These are phyloP conservation scores for Ligustrum vulgare DNA, from an alignment of 257 asterid genomes.

Conservation along the genomic window DNA sequence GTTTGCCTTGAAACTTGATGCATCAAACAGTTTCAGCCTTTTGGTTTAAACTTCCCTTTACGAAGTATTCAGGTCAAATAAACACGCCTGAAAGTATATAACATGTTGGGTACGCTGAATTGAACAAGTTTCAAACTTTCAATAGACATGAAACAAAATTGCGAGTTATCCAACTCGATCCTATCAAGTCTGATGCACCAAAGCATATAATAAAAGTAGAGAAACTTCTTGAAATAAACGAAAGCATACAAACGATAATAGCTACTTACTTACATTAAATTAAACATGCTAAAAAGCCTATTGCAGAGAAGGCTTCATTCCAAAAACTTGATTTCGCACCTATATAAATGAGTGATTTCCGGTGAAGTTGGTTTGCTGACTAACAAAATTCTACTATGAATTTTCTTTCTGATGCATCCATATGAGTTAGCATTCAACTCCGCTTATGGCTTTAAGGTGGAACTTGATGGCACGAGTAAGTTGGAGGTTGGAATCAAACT, in stretches of 20 bases:
- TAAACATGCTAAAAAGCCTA: constrained; percentile 22
- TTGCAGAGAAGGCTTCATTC: constrained; percentile 13
- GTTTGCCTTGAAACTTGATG: too few species aligned
- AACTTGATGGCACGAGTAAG: constrained; percentile 28
- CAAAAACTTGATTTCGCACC: constrained; percentile 15
- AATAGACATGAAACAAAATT: too few species aligned
- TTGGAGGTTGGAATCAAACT: constrained; percentile 2
- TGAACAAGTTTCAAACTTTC: too few species aligned
- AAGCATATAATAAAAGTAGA: neutral
- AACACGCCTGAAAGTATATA: too few species aligned
- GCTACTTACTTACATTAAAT: constrained; percentile 11
- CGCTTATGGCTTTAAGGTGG: constrained; percentile 22
- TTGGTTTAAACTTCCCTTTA: too few species aligned
- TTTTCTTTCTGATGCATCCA: neutral
- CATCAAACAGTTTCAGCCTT: too few species aligned
- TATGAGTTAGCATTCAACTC: neutral
- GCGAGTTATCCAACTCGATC: too few species aligned
- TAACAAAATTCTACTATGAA: neutral
- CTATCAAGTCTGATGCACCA: too few species aligned
- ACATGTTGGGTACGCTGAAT: too few species aligned
- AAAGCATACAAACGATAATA: constrained; percentile 24
- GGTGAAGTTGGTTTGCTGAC: neutral
- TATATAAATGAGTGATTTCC: constrained; percentile 1
- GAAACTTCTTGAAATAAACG: neutral
- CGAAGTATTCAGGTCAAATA: too few species aligned